Evolutionary conservation across 2,329 filamentous ascomycete species (phyloP), one percentile per base, ranked within the genome.

Genomic region (Paraconiothyrium brasiliense): DNA sequence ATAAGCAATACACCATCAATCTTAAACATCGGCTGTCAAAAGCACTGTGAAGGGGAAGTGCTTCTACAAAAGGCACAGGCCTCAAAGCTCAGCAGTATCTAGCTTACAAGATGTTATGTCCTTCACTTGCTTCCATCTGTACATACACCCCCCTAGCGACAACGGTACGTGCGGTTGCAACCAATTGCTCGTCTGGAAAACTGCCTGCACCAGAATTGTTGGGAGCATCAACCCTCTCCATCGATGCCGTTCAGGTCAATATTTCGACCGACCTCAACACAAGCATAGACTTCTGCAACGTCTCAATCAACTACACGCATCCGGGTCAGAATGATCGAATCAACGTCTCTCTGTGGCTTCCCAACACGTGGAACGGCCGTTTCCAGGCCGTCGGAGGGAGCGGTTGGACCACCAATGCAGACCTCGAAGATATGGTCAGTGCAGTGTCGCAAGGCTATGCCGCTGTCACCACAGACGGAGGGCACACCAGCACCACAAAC

Each of bases 271-370:
- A 6, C 2, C 13, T 13, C 6, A 39, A 4, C 11, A 14, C 37
- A 16, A 39, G 27, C 54, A 49, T 57, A 32, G 27, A 65, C n/a
- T 76, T 75, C 50, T 80, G 79, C 71, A 76, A 79, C 34, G 58
- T 80, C 51, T 80, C 72, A 4, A 61, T 80, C 43, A 77, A 72
- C 1, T 78, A 78, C 59, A 79, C 78, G 4, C 79, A 81, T 58
- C 71, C 73, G 4, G 77, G 76, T 1, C 65, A 69, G 44, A 64
- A 74, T 57, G 79, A 81, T 52, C 69, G 20, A 1, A 68, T 81
- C 56, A 67, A 76, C 27, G 68, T 75, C 5, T 65, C 69, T 32
- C 59, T 74, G 16, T 76, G 71, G 71, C 69, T 81, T 8, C 78
- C 79, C 0, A 54, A 61, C 1, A 37, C 59, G 0, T 73, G 68